phyloP scores from a whole-genome alignment of 805 yeast species.

The Pichia pseudocactophila region DNA sequence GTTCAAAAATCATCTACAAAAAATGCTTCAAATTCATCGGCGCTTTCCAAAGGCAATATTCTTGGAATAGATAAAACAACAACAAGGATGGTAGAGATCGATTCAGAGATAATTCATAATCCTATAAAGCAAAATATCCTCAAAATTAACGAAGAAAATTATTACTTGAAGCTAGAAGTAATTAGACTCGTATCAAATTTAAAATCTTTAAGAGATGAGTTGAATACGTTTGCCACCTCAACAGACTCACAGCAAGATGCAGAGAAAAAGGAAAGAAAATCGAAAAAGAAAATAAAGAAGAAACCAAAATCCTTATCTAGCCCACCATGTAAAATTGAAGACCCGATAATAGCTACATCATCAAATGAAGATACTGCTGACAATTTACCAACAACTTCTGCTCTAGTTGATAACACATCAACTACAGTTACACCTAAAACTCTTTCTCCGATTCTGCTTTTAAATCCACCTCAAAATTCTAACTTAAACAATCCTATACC shows the following conservation, averaged over 20 bases:
- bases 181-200: conserved; percentile 37
- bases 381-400: conserved; percentile 1
- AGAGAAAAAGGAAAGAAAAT: background rate
- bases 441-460: conserved; percentile 1
- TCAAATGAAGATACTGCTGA: too few relatives aligned
- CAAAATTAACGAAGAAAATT: conserved; percentile 37
- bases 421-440: background rate
- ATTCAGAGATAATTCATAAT: conserved; percentile 20
- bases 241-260: background rate
- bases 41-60: background rate
- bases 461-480: background rate
- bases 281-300: background rate
- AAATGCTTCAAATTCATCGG: background rate
- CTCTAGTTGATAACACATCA: conserved; percentile 3
- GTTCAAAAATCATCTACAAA: background rate
- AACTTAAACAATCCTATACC: conserved; percentile 11
- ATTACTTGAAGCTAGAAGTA: conserved; percentile 34
- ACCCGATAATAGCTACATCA: too few relatives aligned
- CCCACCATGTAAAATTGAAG: background rate
- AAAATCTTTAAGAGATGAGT: conserved; percentile 26
- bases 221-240: too few relatives aligned
- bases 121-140: conserved; percentile 33
- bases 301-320: background rate
- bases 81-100: conserved; percentile 12
- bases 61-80: background rate